phyloP scores from a whole-genome alignment of 176 grass and related monocot species.

The Poa pratensis region DNA sequence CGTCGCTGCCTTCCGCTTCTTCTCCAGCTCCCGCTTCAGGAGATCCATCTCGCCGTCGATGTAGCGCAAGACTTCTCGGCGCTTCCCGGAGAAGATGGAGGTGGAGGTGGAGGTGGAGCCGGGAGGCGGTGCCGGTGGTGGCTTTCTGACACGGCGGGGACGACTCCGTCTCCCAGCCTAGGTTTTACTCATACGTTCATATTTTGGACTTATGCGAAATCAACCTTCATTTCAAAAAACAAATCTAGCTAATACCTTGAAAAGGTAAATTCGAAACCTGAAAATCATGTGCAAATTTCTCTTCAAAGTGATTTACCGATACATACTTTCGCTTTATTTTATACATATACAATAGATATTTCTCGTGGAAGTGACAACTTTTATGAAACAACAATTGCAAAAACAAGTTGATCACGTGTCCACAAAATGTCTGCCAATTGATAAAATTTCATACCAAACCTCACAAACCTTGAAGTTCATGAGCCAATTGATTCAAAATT shows the following conservation, averaged over 20 bases:
- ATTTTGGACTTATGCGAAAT: background rate
- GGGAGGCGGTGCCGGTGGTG: slow-evolving; percentile 14
- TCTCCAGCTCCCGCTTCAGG: slow-evolving; percentile 75
- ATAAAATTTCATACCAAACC: background rate
- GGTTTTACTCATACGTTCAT: background rate
- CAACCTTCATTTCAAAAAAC: no score
- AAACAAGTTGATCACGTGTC: background rate
- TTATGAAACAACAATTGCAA: no score
- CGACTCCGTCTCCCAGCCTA: no score
- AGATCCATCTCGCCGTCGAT: slow-evolving; percentile 70
- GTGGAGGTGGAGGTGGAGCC: background rate
- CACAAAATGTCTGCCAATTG: background rate
- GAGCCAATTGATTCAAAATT: background rate
- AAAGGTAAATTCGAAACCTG: no score
- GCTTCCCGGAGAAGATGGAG: slow-evolving; percentile 17
- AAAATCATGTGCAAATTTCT: no score
- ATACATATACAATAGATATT: no score
- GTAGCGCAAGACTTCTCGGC: background rate
- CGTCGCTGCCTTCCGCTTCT: slow-evolving; percentile 69
- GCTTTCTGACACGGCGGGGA: background rate
- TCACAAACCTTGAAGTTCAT: background rate
- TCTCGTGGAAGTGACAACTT: no score
- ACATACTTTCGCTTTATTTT: no score
- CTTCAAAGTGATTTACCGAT: no score
- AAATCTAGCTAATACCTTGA: no score